Conservation (phyloP, 495 filamentous ascomycete species). For the Penicillium goetzii region DNA sequence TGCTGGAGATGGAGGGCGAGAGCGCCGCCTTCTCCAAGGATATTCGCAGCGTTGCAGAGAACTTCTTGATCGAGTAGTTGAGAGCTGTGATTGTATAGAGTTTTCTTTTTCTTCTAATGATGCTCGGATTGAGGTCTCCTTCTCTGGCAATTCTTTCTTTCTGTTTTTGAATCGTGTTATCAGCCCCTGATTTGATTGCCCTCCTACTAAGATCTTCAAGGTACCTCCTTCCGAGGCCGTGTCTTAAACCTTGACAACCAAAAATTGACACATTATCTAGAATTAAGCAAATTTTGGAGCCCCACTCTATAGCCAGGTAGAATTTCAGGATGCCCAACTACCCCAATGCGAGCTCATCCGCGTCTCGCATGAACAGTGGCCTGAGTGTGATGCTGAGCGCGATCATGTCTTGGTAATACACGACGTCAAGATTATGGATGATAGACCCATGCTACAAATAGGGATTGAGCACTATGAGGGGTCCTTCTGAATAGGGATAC, state of each 20-base stretch:
- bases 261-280: slow-evolving; percentile 26
- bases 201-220: slow-evolving; percentile 9
- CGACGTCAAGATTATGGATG: slow-evolving; percentile 33
- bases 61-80: slow-evolving; percentile 75
- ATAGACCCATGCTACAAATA: background rate
- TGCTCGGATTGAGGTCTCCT: slow-evolving; percentile 39
- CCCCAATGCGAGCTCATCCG: background rate
- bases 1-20: slow-evolving; percentile 77
- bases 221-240: slow-evolving; percentile 9
- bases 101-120: slow-evolving; percentile 43
- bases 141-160: slow-evolving; percentile 22
- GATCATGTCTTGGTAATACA: slow-evolving; percentile 32
- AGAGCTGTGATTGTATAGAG: slow-evolving; percentile 42
- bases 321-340: background rate
- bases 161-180: slow-evolving; percentile 30
- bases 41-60: slow-evolving; percentile 80
- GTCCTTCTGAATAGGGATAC: background rate
- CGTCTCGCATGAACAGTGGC: background rate
- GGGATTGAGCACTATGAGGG: background rate
- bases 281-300: background rate
- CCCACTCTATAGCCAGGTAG: background rate
- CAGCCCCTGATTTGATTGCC: slow-evolving; percentile 29
- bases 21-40: slow-evolving; percentile 88
- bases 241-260: slow-evolving; percentile 19
- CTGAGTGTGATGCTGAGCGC: slow-evolving; percentile 11